A percentile compares a stretch with the other conserved stretches of the same genome.
phyloP scores from a whole-genome alignment of 441 rosid genomes.

The Macaranga tanarius region DNA sequence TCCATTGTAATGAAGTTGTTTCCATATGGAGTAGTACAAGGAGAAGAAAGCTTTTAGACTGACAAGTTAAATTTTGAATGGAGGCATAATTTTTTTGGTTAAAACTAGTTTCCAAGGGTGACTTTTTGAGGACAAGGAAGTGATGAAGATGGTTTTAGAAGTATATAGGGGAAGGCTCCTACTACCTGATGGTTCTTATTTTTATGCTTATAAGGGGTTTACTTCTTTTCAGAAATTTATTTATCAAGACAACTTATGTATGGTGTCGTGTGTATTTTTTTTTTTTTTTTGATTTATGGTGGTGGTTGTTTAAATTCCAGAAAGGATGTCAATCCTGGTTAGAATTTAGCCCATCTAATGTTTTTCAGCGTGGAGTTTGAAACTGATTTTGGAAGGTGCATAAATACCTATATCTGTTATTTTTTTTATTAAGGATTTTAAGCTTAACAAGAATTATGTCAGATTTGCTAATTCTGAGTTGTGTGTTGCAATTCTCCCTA shows the following conservation, averaged over 20 bases:
- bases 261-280: background rate
- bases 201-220: no score
- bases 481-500: no score
- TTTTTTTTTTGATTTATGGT: background rate
- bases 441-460: no score
- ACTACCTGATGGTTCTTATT: no score
- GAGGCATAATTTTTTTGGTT: background rate
- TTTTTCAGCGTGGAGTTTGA: background rate
- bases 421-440: no score
- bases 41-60: slow-evolving; percentile 1
- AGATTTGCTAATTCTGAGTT: no score
- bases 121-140: background rate
- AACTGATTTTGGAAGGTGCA: background rate
- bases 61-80: background rate
- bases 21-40: background rate
- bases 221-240: background rate
- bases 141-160: background rate
- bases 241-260: background rate
- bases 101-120: background rate
- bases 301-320: no score
- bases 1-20: background rate
- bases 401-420: no score
- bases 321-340: background rate
- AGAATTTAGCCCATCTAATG: background rate
- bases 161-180: background rate